A percentile compares a stretch with the other conserved stretches of the same genome.
Conservation (phyloP, 2,329 filamentous ascomycete genomes). For the Aureobasidium sp. region DNA sequence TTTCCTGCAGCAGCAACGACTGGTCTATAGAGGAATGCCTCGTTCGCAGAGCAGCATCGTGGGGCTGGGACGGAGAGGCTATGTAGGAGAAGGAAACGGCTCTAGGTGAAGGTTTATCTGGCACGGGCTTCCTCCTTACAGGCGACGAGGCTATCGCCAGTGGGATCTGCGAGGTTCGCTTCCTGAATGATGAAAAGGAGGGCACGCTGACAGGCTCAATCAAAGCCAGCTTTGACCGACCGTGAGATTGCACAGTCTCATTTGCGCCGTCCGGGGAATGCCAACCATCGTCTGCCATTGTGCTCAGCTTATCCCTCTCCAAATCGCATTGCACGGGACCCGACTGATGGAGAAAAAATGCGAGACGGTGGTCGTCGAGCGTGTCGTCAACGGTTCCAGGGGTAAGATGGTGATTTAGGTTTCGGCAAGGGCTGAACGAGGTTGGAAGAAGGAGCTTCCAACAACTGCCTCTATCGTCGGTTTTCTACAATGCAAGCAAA, state of each 20-base stretch:
- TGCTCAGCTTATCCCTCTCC: background rate
- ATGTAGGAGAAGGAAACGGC: slow-evolving; percentile 38
- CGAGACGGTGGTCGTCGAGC: background rate
- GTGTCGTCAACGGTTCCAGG: slow-evolving; percentile 13
- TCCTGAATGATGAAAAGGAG: slow-evolving; percentile 39
- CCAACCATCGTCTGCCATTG: slow-evolving; percentile 9
- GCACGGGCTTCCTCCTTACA: slow-evolving; percentile 50
- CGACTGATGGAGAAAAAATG: background rate
- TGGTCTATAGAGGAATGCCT: slow-evolving; percentile 30
- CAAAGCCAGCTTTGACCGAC: slow-evolving; percentile 12
- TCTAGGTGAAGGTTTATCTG: slow-evolving; percentile 43
- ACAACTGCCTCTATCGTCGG: background rate
- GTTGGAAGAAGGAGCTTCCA: background rate
- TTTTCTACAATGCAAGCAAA: background rate
- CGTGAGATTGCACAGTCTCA: slow-evolving; percentile 13
- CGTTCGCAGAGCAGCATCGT: slow-evolving; percentile 20
- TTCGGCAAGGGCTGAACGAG: background rate
- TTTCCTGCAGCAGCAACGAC: slow-evolving; percentile 24
- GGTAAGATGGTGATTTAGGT: background rate
- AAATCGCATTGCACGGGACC: background rate
- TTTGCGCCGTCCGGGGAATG: slow-evolving; percentile 11
- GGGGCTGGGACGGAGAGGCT: slow-evolving; percentile 31
- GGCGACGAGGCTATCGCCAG: slow-evolving; percentile 31
- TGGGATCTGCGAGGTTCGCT: slow-evolving; percentile 36
- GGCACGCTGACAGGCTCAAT: slow-evolving; percentile 24